Percentiles rank a stretch among this genome's conserved stretches.
These are phyloP conservation scores for Rhytidhysteron rufulum DNA, from an alignment of 2,329 filamentous ascomycete species.

Conservation along the genomic window DNA sequence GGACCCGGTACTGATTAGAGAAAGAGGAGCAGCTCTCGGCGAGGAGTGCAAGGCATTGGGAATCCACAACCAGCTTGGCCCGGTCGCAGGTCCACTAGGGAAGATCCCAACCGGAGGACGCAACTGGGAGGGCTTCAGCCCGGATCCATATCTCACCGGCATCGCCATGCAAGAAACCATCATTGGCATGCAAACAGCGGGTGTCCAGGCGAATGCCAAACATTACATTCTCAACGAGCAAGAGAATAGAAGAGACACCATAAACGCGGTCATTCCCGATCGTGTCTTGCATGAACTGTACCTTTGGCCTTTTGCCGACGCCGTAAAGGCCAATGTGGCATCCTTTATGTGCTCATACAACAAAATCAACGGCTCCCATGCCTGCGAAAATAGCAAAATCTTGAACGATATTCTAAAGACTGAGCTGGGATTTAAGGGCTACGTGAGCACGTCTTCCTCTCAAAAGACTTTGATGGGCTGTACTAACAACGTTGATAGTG, in stretches of 20 bases:
- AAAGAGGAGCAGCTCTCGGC: constrained; percentile 33
- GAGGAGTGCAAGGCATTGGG: constrained; percentile 41
- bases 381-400: constrained; percentile 47
- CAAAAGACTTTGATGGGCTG: no score
- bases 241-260: constrained; percentile 48
- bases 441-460: no score
- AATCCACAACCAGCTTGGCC: constrained; percentile 41
- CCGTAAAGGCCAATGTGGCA: constrained; percentile 61
- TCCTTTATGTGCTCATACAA: constrained; percentile 46
- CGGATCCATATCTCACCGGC: constrained; percentile 47
- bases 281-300: constrained; percentile 73
- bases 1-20: constrained; percentile 31
- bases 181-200: constrained; percentile 41
- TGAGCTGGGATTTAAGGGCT: constrained; percentile 49
- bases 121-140: constrained; percentile 49
- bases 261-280: constrained; percentile 62
- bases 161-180: constrained; percentile 42
- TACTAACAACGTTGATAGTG: no score
- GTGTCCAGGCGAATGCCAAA: constrained; percentile 41
- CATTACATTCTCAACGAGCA: constrained; percentile 64
- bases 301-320: constrained; percentile 74
- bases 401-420: constrained; percentile 51
- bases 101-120: constrained; percentile 39
- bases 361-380: constrained; percentile 47
- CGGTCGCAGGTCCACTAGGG: constrained; percentile 40